phyloP scores from a whole-genome alignment of 75 land plant species.

The Selaginella tamariscina region DNA sequence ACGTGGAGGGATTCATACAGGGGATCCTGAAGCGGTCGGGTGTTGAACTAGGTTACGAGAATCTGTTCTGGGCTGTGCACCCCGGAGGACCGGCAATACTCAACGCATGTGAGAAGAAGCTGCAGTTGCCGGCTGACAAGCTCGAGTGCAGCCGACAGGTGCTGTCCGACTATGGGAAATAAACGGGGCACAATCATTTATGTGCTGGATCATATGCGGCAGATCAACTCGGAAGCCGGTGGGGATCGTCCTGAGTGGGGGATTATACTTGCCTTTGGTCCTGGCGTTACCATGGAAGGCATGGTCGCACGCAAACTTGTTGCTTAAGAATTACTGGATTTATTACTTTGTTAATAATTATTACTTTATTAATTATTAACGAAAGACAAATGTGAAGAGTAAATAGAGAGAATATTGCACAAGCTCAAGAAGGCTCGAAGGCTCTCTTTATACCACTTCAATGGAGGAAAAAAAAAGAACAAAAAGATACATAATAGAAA shows the following conservation, averaged over 20 bases:
- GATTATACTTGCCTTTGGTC: slow-evolving; percentile 91
- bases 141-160: slow-evolving; percentile 57
- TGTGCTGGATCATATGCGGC: slow-evolving; percentile 84
- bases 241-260: slow-evolving; percentile 63
- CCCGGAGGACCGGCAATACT: slow-evolving; percentile 99
- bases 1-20: slow-evolving; percentile 7
- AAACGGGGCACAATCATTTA: slow-evolving; percentile 92
- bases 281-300: slow-evolving; percentile 97
- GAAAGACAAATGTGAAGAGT: no score
- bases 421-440: no score
- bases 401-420: no score
- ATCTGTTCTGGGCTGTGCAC: slow-evolving; percentile 14
- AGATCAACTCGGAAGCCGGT: slow-evolving; percentile 25
- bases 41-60: slow-evolving; percentile 7
- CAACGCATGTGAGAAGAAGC: slow-evolving; percentile 59
- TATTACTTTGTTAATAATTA: no score
- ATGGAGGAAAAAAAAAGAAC: no score
- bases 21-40: not conserved
- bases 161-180: slow-evolving; percentile 87
- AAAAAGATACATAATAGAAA: no score
- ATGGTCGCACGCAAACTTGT: slow-evolving; percentile 61
- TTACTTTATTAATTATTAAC: no score
- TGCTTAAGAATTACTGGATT: no score
- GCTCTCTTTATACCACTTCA: no score
- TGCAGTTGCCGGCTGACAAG: slow-evolving; percentile 57